Conservation (phyloP, 2,329 filamentous ascomycete genomes). For the Stagonosporopsis vannaccii region DNA sequence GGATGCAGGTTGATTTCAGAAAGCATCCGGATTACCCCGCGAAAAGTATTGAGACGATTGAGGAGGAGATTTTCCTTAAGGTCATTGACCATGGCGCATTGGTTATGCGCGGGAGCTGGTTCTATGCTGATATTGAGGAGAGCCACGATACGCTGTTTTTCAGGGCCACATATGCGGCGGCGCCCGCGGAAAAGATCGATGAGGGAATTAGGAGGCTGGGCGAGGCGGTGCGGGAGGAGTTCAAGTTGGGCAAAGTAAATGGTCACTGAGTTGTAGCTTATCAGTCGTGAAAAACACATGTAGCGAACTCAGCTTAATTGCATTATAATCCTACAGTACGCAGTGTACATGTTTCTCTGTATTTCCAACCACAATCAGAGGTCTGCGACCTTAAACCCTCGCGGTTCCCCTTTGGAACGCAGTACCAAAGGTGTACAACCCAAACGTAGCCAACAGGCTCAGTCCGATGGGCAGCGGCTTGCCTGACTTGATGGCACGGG, state of each 20-base stretch:
- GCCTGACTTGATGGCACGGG: slow-evolving; percentile 79
- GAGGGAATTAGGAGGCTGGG: slow-evolving; percentile 70
- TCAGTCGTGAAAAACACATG: neutral
- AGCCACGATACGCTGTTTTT: slow-evolving; percentile 76
- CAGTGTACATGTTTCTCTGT: slow-evolving; percentile 3
- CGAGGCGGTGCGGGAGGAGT: slow-evolving; percentile 70
- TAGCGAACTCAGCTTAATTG: neutral
- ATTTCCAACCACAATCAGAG: neutral
- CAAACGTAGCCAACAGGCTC: slow-evolving; percentile 79
- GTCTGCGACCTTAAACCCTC: neutral
- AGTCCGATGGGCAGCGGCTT: slow-evolving; percentile 87
- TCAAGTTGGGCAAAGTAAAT: slow-evolving; percentile 53
- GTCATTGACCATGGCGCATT: slow-evolving; percentile 80
- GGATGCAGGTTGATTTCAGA: slow-evolving; percentile 73
- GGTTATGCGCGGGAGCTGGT: slow-evolving; percentile 88
- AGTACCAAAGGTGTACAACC: slow-evolving; percentile 79
- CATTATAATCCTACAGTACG: slow-evolving; percentile 2
- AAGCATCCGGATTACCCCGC: slow-evolving; percentile 67
- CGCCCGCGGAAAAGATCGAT: slow-evolving; percentile 61
- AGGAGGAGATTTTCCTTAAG: slow-evolving; percentile 84
- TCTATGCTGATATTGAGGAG: slow-evolving; percentile 74
- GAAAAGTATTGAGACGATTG: slow-evolving; percentile 67
- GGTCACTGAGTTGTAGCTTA: neutral
- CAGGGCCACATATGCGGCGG: slow-evolving; percentile 87
- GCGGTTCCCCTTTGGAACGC: slow-evolving; percentile 56